Conservation (phyloP, 2,329 filamentous ascomycete genomes). For the Botrytis deweyae region DNA sequence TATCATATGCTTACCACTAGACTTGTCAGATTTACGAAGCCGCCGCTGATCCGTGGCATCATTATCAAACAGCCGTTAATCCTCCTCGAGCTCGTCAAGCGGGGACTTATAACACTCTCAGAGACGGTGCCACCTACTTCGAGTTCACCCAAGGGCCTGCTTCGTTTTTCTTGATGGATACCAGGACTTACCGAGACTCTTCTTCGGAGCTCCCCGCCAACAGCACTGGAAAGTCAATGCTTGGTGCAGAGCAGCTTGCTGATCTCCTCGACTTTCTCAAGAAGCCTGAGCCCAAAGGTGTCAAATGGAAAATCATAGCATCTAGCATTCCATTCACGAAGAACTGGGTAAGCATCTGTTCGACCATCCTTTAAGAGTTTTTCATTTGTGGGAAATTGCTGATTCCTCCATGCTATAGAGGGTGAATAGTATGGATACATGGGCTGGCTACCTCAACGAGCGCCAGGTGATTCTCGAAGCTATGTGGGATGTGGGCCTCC, state of each 20-base stretch:
- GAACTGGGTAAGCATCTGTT: constrained; percentile 65
- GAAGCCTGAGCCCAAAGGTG: constrained; percentile 68
- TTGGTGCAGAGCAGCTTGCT: constrained; percentile 73
- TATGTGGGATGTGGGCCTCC: constrained; percentile 82
- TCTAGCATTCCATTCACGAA: constrained; percentile 94
- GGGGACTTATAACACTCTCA: constrained; percentile 42
- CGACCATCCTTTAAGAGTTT: not conserved
- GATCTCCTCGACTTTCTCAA: constrained; percentile 78
- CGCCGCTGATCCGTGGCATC: constrained; percentile 61
- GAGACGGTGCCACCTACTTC: constrained; percentile 73
- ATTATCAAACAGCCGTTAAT: constrained; percentile 84
- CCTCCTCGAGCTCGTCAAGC: constrained; percentile 65
- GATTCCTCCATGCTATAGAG: constrained; percentile 42
- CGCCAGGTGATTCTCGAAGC: constrained; percentile 77
- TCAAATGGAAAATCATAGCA: constrained; percentile 91
- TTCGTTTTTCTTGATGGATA: constrained; percentile 93
- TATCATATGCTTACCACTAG: not conserved
- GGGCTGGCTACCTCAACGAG: constrained; percentile 87
- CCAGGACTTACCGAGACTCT: constrained; percentile 77
- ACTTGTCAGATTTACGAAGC: constrained; percentile 40
- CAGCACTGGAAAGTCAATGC: constrained; percentile 75
- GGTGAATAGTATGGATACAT: constrained; percentile 83
- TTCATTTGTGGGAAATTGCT: not conserved
- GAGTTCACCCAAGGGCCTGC: constrained; percentile 87
- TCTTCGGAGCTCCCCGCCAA: constrained; percentile 60